Percentiles rank a stretch among this genome's conserved stretches.
Conservation (phyloP, 2,329 filamentous ascomycete genomes). For the Bipolaris oryzae region DNA sequence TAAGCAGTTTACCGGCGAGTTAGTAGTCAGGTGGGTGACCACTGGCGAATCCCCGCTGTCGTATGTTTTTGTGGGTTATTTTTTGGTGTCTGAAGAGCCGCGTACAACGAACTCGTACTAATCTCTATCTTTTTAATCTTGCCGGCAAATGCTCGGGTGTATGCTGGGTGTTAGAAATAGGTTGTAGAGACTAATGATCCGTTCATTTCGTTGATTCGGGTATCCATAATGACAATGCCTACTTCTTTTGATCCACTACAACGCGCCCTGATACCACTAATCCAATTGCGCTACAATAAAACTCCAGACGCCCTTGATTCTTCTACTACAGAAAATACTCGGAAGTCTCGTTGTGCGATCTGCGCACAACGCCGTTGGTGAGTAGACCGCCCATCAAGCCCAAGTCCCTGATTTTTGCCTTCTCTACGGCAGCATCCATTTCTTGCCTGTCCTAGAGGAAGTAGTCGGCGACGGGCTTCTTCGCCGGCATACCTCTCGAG, state of each 20-base stretch:
- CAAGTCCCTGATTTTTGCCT: background rate
- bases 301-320: slow-evolving; percentile 9
- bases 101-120: too few relatives aligned
- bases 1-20: too few relatives aligned
- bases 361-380: background rate
- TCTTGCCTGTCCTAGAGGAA: slow-evolving; percentile 65
- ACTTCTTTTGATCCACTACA: background rate
- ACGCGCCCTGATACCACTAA: background rate
- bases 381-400: background rate
- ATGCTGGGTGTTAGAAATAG: too few relatives aligned
- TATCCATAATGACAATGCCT: slow-evolving; percentile 4
- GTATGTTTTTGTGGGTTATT: too few relatives aligned
- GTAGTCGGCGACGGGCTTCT: slow-evolving; percentile 97
- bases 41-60: too few relatives aligned
- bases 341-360: background rate
- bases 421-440: background rate
- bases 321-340: slow-evolving; percentile 3
- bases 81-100: too few relatives aligned
- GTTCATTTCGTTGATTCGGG: slow-evolving; percentile 1
- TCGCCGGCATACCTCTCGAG: slow-evolving; percentile 94
- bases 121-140: too few relatives aligned
- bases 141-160: too few relatives aligned
- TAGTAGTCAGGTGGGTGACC: too few relatives aligned
- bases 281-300: background rate
- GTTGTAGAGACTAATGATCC: background rate